These are phyloP conservation scores for Aleurites moluccanus DNA, from an alignment of 441 rosid genomes.

Conservation along the genomic window DNA sequence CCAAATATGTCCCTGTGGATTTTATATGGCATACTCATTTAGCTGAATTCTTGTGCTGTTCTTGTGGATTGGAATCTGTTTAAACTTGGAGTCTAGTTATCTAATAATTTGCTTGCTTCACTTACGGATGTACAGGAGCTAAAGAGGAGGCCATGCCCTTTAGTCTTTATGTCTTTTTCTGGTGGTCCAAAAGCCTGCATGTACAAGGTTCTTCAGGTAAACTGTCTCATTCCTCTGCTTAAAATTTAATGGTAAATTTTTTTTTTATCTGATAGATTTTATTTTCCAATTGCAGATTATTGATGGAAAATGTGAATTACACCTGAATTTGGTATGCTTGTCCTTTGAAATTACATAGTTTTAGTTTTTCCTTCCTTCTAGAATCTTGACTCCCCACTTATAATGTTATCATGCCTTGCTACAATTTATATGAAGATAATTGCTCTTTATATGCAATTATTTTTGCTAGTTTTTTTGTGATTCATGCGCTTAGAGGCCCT, in stretches of 20 bases:
- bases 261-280: slow-evolving; percentile 13
- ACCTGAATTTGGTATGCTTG: slow-evolving; percentile 49
- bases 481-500: background rate
- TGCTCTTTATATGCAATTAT: background rate
- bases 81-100: background rate
- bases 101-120: slow-evolving; percentile 18
- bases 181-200: slow-evolving; percentile 92
- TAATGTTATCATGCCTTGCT: background rate
- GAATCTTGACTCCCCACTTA: background rate
- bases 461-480: background rate
- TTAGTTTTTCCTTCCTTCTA: background rate
- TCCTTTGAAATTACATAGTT: background rate
- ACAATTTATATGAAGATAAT: background rate
- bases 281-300: slow-evolving; percentile 58
- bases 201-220: slow-evolving; percentile 95
- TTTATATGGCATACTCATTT: background rate
- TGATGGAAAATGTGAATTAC: slow-evolving; percentile 54
- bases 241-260: background rate
- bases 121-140: slow-evolving; percentile 52
- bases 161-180: slow-evolving; percentile 82
- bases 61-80: background rate
- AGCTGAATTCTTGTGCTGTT: background rate
- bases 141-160: slow-evolving; percentile 65
- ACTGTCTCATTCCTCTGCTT: slow-evolving; percentile 1
- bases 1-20: background rate